These are phyloP conservation scores for Exidia glandulosa DNA, from an alignment of 768 basidiomycete species.

Conservation along the genomic window DNA sequence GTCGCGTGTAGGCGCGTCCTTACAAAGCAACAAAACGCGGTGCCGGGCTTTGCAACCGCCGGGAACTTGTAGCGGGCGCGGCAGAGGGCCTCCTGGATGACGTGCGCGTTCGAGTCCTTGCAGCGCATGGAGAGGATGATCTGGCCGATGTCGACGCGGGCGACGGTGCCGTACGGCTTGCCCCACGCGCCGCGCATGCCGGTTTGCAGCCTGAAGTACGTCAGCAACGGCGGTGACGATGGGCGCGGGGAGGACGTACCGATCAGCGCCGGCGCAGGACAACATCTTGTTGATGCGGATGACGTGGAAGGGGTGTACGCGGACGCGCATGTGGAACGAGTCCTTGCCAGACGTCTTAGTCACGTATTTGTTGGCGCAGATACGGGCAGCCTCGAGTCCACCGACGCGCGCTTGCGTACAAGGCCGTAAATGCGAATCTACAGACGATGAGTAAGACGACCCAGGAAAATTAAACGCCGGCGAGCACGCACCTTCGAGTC, in stretches of 20 bases:
- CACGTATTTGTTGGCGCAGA: slow-evolving; percentile 99
- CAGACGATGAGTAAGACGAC: background rate
- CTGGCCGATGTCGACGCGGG: slow-evolving; percentile 95
- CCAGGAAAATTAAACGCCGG: background rate
- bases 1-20: too few relatives aligned
- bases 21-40: too few relatives aligned
- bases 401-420: slow-evolving; percentile 88
- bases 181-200: slow-evolving; percentile 99
- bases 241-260: slow-evolving; percentile 35
- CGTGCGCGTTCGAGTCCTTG: slow-evolving; percentile 76
- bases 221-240: background rate
- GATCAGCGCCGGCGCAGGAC: slow-evolving; percentile 97
- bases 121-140: slow-evolving; percentile 85
- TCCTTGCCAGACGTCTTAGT: slow-evolving; percentile 98
- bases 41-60: too few relatives aligned
- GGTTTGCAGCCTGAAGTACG: slow-evolving; percentile 58
- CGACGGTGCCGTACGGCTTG: slow-evolving; percentile 93
- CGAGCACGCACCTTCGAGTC: slow-evolving; percentile 69
- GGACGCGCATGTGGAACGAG: slow-evolving; percentile 95
- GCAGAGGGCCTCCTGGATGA: slow-evolving; percentile 93
- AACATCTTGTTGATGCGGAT: slow-evolving; percentile 99
- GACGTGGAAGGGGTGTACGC: slow-evolving; percentile 97
- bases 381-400: slow-evolving; percentile 98
- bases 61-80: slow-evolving; percentile 99
- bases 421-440: slow-evolving; percentile 96